Conservation (phyloP, 805 yeast species). For the Nakazawaea wickerhamii region DNA sequence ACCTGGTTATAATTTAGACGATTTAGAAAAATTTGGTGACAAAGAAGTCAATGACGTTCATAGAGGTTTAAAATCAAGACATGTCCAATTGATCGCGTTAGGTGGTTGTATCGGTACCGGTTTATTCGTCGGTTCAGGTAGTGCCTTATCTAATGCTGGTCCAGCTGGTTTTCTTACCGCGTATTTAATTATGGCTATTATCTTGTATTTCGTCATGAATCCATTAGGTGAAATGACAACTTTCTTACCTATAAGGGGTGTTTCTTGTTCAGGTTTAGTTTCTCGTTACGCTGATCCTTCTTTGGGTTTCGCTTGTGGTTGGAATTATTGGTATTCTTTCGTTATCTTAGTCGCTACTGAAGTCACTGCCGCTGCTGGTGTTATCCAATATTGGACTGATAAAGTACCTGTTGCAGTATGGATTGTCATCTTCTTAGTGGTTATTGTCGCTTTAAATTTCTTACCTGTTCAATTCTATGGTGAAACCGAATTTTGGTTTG, state of each 20-base stretch:
- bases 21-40: slow-evolving; percentile 7
- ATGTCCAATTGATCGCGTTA: slow-evolving; percentile 60
- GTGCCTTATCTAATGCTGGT: slow-evolving; percentile 28
- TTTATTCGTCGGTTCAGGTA: slow-evolving; percentile 44
- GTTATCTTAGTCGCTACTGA: slow-evolving; percentile 54
- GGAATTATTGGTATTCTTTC: slow-evolving; percentile 40
- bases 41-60: slow-evolving; percentile 22
- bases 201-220: slow-evolving; percentile 62
- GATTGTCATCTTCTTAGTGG: slow-evolving; percentile 47
- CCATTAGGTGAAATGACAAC: slow-evolving; percentile 66
- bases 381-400: slow-evolving; percentile 56
- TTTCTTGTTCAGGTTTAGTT: slow-evolving; percentile 55
- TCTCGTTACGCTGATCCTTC: slow-evolving; percentile 58
- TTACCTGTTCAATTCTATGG: slow-evolving; percentile 45
- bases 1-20: slow-evolving; percentile 6
- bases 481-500: slow-evolving; percentile 63
- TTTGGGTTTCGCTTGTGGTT: slow-evolving; percentile 55
- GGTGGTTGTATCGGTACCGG: slow-evolving; percentile 76
- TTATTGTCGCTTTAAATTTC: slow-evolving; percentile 41
- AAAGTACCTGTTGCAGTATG: slow-evolving; percentile 52
- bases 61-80: slow-evolving; percentile 41
- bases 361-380: slow-evolving; percentile 59
- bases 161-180: slow-evolving; percentile 49
- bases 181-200: slow-evolving; percentile 55
- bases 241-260: slow-evolving; percentile 55